phyloP scores from a whole-genome alignment of 2,329 filamentous ascomycete genomes.

The Cyclaneusma minus region DNA sequence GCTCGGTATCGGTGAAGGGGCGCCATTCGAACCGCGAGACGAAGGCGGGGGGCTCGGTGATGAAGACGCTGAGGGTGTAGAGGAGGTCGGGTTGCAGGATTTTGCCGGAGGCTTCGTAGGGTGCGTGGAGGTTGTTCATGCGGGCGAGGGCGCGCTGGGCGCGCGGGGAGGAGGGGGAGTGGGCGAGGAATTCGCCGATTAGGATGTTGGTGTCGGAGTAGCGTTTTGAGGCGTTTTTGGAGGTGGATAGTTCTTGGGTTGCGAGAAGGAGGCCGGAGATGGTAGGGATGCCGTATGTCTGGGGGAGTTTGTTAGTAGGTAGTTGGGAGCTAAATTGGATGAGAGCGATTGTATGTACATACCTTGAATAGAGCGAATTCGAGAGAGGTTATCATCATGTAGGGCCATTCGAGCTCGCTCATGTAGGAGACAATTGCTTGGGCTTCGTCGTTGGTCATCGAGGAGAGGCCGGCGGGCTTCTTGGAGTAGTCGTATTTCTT shows the following conservation, averaged over 20 bases:
- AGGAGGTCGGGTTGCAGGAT: constrained; percentile 49
- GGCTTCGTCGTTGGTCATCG: constrained; percentile 38
- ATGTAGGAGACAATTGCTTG: constrained; percentile 30
- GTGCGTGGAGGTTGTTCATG: constrained; percentile 46
- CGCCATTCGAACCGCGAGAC: constrained; percentile 57
- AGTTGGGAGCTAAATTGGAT: constrained; percentile 2
- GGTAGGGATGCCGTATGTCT: constrained; percentile 40
- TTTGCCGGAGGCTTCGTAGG: constrained; percentile 39
- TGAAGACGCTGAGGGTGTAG: constrained; percentile 50
- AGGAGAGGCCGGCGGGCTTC: constrained; percentile 26
- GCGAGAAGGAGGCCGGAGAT: constrained; percentile 32
- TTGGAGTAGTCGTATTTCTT: constrained; percentile 27
- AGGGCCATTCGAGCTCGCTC: constrained; percentile 38
- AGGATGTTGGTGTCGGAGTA: constrained; percentile 21
- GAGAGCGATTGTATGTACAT: constrained; percentile 4
- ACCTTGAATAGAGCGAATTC: constrained; percentile 45
- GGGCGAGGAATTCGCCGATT: constrained; percentile 10
- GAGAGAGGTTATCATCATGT: constrained; percentile 30
- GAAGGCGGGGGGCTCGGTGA: constrained; percentile 49
- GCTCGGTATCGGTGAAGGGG: constrained; percentile 46
- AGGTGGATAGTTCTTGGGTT: constrained; percentile 31
- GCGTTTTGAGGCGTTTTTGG: constrained; percentile 32
- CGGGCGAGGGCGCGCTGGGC: constrained; percentile 37
- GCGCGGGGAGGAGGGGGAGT: constrained; percentile 18
- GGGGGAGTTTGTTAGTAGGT: background rate